Conservation (phyloP, 352 stramenopile species). For the Phytophthora podocarpi region DNA sequence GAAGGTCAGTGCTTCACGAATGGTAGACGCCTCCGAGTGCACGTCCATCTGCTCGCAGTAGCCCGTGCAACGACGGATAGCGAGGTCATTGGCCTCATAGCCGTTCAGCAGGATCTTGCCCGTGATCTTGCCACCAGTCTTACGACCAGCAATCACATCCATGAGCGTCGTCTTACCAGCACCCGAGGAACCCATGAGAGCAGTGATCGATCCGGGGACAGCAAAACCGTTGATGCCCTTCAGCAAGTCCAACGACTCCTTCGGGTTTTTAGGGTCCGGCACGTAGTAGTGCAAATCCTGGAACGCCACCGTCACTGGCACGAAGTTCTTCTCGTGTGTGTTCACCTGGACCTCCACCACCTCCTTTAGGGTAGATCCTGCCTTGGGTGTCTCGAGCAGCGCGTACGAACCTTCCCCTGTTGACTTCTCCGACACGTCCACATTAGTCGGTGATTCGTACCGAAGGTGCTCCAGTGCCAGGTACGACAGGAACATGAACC, state of each 20-base stretch:
- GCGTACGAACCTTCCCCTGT: constrained; percentile 18
- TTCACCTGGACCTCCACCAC: too few species aligned
- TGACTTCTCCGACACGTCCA: constrained; percentile 29
- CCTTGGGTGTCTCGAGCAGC: constrained; percentile 23
- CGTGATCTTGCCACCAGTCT: too few species aligned
- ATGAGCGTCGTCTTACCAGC: too few species aligned
- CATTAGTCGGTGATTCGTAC: constrained; percentile 27
- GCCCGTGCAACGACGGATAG: constrained; percentile 21
- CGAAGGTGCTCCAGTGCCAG: constrained; percentile 33
- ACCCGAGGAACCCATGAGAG: too few species aligned
- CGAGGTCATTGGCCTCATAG: constrained; percentile 22
- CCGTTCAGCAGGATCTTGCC: too few species aligned
- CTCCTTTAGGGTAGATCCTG: too few species aligned
- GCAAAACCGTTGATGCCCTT: too few species aligned
- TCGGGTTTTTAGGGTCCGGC: constrained; percentile 4
- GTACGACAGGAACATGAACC: constrained; percentile 38
- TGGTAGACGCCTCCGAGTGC: constrained; percentile 11
- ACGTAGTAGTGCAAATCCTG: constrained; percentile 15
- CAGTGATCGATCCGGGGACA: too few species aligned
- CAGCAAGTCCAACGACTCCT: too few species aligned
- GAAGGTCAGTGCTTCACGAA: constrained; percentile 15
- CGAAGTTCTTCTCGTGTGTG: too few species aligned
- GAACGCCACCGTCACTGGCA: too few species aligned
- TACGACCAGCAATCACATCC: too few species aligned
- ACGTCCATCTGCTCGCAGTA: constrained; percentile 31